phyloP scores from a whole-genome alignment of 441 rosid genomes.

The Theobroma grandiflorum region DNA sequence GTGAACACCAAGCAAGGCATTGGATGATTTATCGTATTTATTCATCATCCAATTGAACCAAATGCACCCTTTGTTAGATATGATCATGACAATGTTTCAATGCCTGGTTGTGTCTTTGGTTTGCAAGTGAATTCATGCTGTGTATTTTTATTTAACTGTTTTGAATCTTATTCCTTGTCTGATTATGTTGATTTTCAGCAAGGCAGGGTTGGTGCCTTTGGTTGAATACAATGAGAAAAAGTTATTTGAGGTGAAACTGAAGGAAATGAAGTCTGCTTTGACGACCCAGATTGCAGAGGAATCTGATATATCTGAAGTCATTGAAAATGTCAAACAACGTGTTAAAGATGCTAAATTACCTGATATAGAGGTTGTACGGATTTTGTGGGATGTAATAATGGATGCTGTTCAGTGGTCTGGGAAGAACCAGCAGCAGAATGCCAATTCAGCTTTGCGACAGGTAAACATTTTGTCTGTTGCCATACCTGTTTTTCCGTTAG shows the following conservation, averaged over 20 bases:
- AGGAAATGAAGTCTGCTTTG: constrained; percentile 86
- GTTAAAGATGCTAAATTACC: constrained; percentile 89
- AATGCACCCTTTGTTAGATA: not conserved
- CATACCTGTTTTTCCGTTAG: not conserved
- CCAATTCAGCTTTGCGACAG: constrained; percentile 90
- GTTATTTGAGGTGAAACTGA: constrained; percentile 86
- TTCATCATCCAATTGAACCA: not conserved
- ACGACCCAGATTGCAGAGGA: constrained; percentile 88
- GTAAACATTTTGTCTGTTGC: constrained; percentile 39
- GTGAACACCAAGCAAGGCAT: not conserved
- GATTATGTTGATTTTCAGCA: constrained; percentile 54
- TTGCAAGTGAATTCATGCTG: not conserved
- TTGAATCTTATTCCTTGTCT: constrained; percentile 25
- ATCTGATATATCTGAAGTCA: constrained; percentile 81
- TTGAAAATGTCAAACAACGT: constrained; percentile 81
- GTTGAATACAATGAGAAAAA: constrained; percentile 98
- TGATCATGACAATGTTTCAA: not conserved
- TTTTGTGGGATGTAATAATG: constrained; percentile 96
- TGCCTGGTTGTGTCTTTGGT: not conserved
- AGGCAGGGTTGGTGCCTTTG: constrained; percentile 82
- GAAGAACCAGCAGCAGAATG: constrained; percentile 99
- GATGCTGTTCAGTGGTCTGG: constrained; percentile 99
- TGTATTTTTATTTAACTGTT: not conserved
- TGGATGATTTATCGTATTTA: not conserved
- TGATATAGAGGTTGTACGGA: constrained; percentile 80